A percentile compares a stretch with the other conserved stretches of the same genome.
Evolutionary conservation across 306 rosid genomes (phyloP).

Genomic region (Arachis hypogaea): DNA sequence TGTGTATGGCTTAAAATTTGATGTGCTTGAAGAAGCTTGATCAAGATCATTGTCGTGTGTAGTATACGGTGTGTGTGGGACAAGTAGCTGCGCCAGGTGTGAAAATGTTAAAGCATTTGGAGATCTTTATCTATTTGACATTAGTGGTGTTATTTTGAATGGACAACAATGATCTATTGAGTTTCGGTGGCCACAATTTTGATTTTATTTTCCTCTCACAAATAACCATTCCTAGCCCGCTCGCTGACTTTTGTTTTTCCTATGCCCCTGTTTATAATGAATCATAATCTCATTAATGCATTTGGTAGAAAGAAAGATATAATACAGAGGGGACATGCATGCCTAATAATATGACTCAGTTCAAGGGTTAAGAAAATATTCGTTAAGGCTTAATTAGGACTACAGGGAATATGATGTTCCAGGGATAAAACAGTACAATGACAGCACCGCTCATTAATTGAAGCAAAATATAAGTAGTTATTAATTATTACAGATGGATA

Average conservation of each 20-base stretch:
- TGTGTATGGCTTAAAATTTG: background rate
- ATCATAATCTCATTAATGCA: background rate
- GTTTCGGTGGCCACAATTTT: slow-evolving; percentile 24
- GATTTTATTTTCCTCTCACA: background rate
- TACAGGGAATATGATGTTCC: background rate
- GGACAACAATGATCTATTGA: slow-evolving; percentile 12
- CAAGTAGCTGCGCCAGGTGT: slow-evolving; percentile 1
- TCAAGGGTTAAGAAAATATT: background rate
- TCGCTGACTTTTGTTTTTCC: background rate
- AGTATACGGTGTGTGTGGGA: background rate
- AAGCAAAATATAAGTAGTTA: background rate
- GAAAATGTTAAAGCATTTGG: background rate
- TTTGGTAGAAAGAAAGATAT: background rate
- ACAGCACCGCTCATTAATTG: slow-evolving; percentile 6
- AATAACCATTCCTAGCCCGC: background rate
- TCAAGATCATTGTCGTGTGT: background rate
- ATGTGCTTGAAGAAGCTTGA: background rate
- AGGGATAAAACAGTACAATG: background rate
- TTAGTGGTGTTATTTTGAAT: background rate
- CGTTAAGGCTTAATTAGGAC: background rate
- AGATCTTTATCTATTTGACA: slow-evolving; percentile 1
- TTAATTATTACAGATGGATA: background rate
- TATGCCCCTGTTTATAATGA: too few species aligned
- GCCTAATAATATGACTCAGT: too few species aligned
- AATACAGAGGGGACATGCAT: too few species aligned